phyloP scores from a whole-genome alignment of 2,329 filamentous ascomycete genomes.

The Aspergillus pseudoviridinutans region DNA sequence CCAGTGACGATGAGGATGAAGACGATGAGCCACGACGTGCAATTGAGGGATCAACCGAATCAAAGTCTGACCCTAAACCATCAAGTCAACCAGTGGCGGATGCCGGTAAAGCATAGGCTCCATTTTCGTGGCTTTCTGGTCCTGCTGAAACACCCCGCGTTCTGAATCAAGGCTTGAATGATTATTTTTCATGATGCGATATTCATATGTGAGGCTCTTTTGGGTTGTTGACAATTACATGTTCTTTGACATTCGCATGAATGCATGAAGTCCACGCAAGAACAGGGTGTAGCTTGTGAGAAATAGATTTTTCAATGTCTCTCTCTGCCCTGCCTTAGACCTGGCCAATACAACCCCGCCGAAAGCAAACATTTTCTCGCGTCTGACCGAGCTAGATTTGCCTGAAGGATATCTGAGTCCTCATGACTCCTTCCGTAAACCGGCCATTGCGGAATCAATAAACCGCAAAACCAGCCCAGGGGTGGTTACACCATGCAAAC shows the following conservation, averaged over 20 bases:
- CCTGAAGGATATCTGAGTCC: background rate
- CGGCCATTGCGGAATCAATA: background rate
- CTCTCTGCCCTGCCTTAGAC: background rate
- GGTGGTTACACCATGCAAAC: background rate
- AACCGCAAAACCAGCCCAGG: background rate
- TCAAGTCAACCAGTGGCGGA: background rate
- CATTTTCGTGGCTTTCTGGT: background rate
- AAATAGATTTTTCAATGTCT: background rate
- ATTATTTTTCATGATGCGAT: background rate
- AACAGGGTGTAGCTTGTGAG: background rate
- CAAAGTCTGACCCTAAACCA: conserved; percentile 10
- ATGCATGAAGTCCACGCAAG: background rate
- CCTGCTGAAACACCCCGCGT: too few relatives aligned
- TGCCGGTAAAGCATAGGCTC: conserved; percentile 4
- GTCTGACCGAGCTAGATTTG: background rate
- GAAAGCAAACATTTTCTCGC: background rate
- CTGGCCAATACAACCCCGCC: background rate
- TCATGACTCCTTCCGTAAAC: background rate
- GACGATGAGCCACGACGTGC: conserved; percentile 25
- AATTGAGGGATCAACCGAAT: conserved; percentile 29
- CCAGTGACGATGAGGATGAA: conserved; percentile 36
- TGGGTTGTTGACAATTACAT: background rate
- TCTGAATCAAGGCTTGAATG: background rate
- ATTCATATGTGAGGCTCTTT: background rate
- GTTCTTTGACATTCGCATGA: background rate